These are phyloP conservation scores for Nemania sp. DNA, from an alignment of 2,329 filamentous ascomycete species.

Conservation along the genomic window DNA sequence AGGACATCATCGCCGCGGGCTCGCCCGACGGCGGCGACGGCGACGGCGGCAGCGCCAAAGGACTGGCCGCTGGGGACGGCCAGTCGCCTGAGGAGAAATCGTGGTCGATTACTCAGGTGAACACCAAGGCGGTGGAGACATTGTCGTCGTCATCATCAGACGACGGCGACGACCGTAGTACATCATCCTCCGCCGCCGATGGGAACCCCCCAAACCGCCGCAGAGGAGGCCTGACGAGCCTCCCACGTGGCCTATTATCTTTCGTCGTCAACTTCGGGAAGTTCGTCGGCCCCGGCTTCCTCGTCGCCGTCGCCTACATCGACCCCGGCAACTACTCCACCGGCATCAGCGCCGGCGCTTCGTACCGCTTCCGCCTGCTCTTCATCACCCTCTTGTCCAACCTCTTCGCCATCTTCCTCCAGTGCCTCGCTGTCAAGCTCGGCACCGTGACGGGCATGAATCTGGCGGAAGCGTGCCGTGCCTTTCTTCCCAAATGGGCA, in stretches of 20 bases:
- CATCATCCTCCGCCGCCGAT: neutral
- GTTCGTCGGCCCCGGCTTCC: slow-evolving; percentile 76
- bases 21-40: slow-evolving; percentile 41
- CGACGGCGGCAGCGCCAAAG: slow-evolving; percentile 15
- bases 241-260: slow-evolving; percentile 41
- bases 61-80: slow-evolving; percentile 44
- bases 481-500: slow-evolving; percentile 74
- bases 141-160: no score
- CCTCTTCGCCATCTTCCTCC: slow-evolving; percentile 77
- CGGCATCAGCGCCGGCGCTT: slow-evolving; percentile 75
- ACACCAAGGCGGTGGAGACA: slow-evolving; percentile 30
- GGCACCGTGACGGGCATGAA: slow-evolving; percentile 77
- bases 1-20: slow-evolving; percentile 38
- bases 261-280: slow-evolving; percentile 61
- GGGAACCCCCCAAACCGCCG: slow-evolving; percentile 21
- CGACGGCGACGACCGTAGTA: neutral
- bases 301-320: slow-evolving; percentile 71
- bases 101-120: slow-evolving; percentile 31
- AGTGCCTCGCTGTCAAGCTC: slow-evolving; percentile 75
- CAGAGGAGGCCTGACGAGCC: slow-evolving; percentile 33
- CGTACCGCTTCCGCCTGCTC: slow-evolving; percentile 73
- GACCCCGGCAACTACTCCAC: slow-evolving; percentile 77
- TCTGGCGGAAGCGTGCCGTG: slow-evolving; percentile 73
- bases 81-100: slow-evolving; percentile 43
- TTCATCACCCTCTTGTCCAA: slow-evolving; percentile 78